Evolutionary conservation across 768 basidiomycete species (phyloP).

Genomic region (Leccinum variicolor): DNA sequence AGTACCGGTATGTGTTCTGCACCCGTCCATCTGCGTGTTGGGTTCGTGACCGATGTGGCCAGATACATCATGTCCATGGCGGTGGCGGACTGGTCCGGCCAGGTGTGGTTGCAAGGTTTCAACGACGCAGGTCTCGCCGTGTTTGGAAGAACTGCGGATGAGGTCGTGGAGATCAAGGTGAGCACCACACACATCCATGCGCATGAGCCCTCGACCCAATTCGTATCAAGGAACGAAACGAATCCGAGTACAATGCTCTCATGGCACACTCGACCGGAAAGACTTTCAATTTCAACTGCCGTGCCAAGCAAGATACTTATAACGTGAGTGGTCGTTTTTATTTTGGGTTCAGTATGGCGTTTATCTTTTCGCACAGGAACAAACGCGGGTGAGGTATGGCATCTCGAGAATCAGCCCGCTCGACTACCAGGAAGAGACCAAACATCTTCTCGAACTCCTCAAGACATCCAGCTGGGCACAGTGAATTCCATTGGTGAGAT

Average conservation of each 20-base stretch:
- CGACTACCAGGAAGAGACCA: slow-evolving; percentile 69
- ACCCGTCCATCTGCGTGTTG: neutral
- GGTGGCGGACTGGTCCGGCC: slow-evolving; percentile 85
- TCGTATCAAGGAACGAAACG: slow-evolving; percentile 52
- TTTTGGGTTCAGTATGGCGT: neutral
- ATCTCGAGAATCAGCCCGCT: slow-evolving; percentile 63
- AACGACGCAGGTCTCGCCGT: slow-evolving; percentile 83
- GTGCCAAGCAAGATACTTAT: slow-evolving; percentile 84
- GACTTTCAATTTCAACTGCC: slow-evolving; percentile 78
- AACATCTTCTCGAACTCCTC: slow-evolving; percentile 56
- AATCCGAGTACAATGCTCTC: slow-evolving; percentile 51
- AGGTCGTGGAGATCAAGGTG: slow-evolving; percentile 73
- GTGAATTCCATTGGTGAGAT: slow-evolving; percentile 7
- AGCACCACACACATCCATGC: neutral
- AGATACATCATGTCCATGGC: slow-evolving; percentile 85
- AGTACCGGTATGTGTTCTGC: slow-evolving; percentile 63
- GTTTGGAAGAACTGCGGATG: slow-evolving; percentile 76
- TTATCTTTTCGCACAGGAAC: slow-evolving; percentile 50
- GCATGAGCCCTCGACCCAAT: neutral
- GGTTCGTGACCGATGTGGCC: neutral
- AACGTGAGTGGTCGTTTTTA: slow-evolving; percentile 50
- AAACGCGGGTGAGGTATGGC: slow-evolving; percentile 77
- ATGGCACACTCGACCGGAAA: slow-evolving; percentile 65
- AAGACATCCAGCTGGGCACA: slow-evolving; percentile 52
- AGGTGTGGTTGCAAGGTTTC: slow-evolving; percentile 93